A percentile compares a stretch with the other conserved stretches of the same genome.
Conservation (phyloP, 306 rosid species). For the Crotalaria pallida region DNA sequence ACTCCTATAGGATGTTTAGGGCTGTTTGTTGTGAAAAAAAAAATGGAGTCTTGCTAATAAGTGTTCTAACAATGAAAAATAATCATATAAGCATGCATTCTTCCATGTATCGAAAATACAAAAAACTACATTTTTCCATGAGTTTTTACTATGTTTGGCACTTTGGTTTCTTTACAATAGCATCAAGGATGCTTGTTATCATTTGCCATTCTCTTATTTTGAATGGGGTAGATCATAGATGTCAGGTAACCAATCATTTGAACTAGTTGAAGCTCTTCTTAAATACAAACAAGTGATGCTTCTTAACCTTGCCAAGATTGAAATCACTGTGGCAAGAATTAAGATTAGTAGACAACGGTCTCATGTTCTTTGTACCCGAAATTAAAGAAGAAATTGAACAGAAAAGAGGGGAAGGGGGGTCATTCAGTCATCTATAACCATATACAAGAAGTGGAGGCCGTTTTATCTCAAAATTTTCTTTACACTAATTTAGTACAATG, state of each 20-base stretch:
- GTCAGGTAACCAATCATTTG: not conserved
- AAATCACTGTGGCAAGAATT: not conserved
- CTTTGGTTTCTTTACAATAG: no score
- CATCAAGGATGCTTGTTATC: no score
- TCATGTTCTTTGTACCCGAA: not conserved
- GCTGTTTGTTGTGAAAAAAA: no score
- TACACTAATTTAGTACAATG: constrained; percentile 47
- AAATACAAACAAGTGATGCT: not conserved
- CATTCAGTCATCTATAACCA: constrained; percentile 14
- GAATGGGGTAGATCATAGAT: not conserved
- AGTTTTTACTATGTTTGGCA: no score
- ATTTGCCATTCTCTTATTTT: not conserved
- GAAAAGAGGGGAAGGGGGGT: not conserved
- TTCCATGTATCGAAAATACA: no score
- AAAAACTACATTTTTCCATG: no score
- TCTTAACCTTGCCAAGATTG: not conserved
- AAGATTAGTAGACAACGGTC: no score
- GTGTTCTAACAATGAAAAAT: no score
- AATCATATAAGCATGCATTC: no score
- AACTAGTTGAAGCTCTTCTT: no score
- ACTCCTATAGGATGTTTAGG: not conserved
- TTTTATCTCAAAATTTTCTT: constrained; percentile 43
- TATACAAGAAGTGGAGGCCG: constrained; percentile 22
- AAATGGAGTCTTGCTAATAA: no score
- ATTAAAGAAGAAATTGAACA: not conserved